Conservation (phyloP, 345 rosid species). For the Eucalyptus pauciflora region DNA sequence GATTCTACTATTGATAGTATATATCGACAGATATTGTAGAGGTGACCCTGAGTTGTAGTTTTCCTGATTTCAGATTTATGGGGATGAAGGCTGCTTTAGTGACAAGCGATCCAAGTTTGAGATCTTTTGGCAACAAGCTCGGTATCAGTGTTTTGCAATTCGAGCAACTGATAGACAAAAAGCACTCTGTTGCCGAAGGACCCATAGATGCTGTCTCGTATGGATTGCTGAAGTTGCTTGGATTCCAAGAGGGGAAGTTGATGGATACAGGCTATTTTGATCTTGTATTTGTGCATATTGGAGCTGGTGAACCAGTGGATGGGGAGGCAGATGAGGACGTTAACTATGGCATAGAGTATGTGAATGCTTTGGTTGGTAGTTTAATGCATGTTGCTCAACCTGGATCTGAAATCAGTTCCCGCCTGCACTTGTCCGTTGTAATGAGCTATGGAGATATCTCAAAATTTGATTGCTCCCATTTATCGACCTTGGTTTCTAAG, state of each 20-base stretch:
- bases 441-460: conserved; percentile 57
- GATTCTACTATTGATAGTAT: neutral
- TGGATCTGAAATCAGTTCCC: conserved; percentile 43
- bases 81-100: conserved; percentile 72
- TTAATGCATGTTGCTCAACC: conserved; percentile 37
- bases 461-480: conserved; percentile 13
- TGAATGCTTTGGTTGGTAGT: conserved; percentile 44
- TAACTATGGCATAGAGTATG: conserved; percentile 9
- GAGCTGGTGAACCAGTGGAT: conserved; percentile 17
- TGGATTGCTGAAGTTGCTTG: conserved; percentile 46
- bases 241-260: conserved; percentile 52
- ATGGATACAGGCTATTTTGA: conserved; percentile 43
- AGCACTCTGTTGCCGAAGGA: neutral
- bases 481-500: conserved; percentile 24
- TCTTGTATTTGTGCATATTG: conserved; percentile 55
- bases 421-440: conserved; percentile 65
- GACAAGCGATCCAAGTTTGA: conserved; percentile 28
- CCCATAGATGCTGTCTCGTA: conserved; percentile 16
- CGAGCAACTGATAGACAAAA: conserved; percentile 14
- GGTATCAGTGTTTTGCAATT: conserved; percentile 35
- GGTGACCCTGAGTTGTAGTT: neutral
- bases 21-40: neutral
- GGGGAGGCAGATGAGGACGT: conserved; percentile 1
- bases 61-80: conserved; percentile 46
- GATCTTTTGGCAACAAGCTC: conserved; percentile 38